Base-by-base conservation (phyloP, 371 early-diverging fungal genomes). In the Paraphysoderma sedebokerense region DNA sequence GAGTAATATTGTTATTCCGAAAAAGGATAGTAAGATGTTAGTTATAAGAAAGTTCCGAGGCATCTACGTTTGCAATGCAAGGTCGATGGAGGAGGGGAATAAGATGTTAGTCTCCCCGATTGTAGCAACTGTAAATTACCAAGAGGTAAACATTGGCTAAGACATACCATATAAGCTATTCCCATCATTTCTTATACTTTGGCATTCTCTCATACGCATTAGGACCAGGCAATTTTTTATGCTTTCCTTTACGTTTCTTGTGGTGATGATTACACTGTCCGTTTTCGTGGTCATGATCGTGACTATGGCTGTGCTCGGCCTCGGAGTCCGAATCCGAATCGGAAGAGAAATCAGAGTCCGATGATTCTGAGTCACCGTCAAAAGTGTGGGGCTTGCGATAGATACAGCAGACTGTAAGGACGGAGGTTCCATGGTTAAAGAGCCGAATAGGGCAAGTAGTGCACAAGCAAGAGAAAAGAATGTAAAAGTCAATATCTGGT, bases 381-480 rank as follows among this genome's bases (percentile, higher is more conserved):
- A 82, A 69, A 29, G 57, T 63, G 39, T 70, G 76, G 49, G 82
- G 77, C 52, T 70, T 76, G 55, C 76, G 81, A 56, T 75, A 89
- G 34, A 89, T 89, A 56, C 90, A 89, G 64, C 89, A 89, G 37
- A 87, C 85, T 83, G n/a, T n/a, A 56, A 0, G n/a, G 15, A 32
- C 23, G 0, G 27, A 17, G 3, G 42, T 9, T 19, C 2, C 31
- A 19, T 35, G 3, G 15, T 8, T 22, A 40, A 27, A 24, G 3
- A 4, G 4, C 15, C 17, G 22, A 24, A 36, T 15, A 32, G 27
- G 35, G 11, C 35, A 28, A 46, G 15, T 40, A 9, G 11, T 23
- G 13, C 24, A 9, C 7, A 15, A 9, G 28, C n/a, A 40, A 31
- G 37, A 40, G 24, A 33, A 19, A 17, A 28, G 20, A 32, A 15